Base-by-base conservation (phyloP, 352 stramenopile species). In the Pythium dissimile region DNA sequence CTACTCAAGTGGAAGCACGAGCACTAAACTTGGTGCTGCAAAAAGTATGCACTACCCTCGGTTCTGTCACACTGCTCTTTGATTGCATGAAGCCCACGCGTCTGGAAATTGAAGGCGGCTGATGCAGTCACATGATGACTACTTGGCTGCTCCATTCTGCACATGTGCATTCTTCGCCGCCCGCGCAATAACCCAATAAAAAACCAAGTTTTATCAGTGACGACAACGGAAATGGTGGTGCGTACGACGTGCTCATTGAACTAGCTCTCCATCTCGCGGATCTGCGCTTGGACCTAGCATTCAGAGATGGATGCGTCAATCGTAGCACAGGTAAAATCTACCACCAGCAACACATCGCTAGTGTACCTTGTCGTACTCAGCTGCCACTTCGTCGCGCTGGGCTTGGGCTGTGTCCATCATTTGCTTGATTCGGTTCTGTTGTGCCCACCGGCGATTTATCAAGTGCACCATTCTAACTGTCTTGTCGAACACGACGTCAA, bases 1-100 rank as follows among this genome's bases (percentile, higher is more conserved):
- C 76, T 94, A 50, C 80, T 94, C 71, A 91, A 94, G 77, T 94
- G 84, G 84, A 94, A 94, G 78, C 84, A 94, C 78, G 69, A 91
- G 63, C 79, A 89, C 62, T 92, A 92, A 72, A 48, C n/a, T n/a
- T n/a, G n/a, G n/a, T n/a, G n/a, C n/a, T n/a, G n/a, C n/a, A n/a
- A n/a, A n/a, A n/a, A n/a, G n/a, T n/a, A n/a, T n/a, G n/a, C n/a
- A n/a, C n/a, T n/a, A n/a, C n/a, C n/a, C n/a, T n/a, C n/a, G n/a
- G n/a, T n/a, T n/a, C n/a, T n/a, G n/a, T n/a, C n/a, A n/a, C n/a
- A n/a, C n/a, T n/a, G n/a, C n/a, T n/a, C n/a, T n/a, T n/a, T n/a
- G n/a, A n/a, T n/a, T n/a, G n/a, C n/a, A n/a, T n/a, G n/a, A n/a
- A n/a, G n/a, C n/a, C n/a, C n/a, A n/a, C n/a, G n/a, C n/a, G n/a